Base-by-base conservation (phyloP, 2,329 filamentous ascomycete genomes). In the Hypoxylon sp. region DNA sequence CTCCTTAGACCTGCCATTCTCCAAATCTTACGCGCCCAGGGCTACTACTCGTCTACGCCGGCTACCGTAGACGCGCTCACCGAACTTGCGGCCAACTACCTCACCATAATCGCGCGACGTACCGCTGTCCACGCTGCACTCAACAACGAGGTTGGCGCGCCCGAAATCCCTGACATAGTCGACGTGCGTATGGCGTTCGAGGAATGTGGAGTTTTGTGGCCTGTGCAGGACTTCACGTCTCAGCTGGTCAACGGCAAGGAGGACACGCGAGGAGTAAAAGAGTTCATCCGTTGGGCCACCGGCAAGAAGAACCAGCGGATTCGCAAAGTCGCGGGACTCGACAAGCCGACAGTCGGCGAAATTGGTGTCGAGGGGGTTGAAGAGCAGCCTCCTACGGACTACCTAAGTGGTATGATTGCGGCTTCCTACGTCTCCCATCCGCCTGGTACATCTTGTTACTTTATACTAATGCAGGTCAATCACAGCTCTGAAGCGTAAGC, bases 21-120 rank as follows among this genome's bases (percentile, higher is more conserved):
- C 61, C 93, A 97, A 79, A 95, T 97, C 73, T 88, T 98, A 53
- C 93, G 95, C 75, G 93, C 94, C 28, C 91, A 93, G 22, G 95
- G 95, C 76, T 98, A 96, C 81, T 92, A 96, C 77, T 85, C 90
- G 42, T 92, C 93, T 52, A 89, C 89, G 57, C 90, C 93, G 1
- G 90, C 91, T 2, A 93, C 96, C 5, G 84, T 97, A 61, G 94
- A 98, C 80, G 90, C 92, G 8, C 78, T 97, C n/a, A 92, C 93
- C 12, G 93, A 97, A 78, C 85, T 98, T 6, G 90, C 93, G 0
- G 91, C 90, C 44, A 89, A 92, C 70, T 97, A 97, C 78, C 82
- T 98, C 61, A 82, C 88, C 20, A 81, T 92, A 2, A 87, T 97
- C 18, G 92, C 92, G 67, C 86, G 89, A 65, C 85, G 87, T 33